phyloP scores from a whole-genome alignment of 1,139 yeast genomes.

The Zygoascus sp. region DNA sequence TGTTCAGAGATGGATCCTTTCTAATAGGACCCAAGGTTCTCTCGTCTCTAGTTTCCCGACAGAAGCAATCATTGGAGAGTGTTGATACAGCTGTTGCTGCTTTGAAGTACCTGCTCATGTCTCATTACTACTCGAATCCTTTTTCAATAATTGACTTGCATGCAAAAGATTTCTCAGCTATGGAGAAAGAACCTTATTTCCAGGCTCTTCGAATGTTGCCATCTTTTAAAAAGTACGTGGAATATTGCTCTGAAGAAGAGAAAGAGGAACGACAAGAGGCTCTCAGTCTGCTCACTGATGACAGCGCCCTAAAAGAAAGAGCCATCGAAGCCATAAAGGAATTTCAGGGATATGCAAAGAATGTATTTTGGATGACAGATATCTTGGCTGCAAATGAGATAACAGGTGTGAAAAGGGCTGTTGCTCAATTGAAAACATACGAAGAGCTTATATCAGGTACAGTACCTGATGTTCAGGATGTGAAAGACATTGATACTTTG shows the following conservation, averaged over 20 bases:
- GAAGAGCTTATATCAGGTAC: conserved; percentile 16
- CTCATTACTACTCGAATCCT: conserved; percentile 68
- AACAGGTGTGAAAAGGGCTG: conserved; percentile 2
- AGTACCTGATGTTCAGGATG: neutral
- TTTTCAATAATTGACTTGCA: conserved; percentile 43
- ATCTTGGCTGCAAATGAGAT: conserved; percentile 14
- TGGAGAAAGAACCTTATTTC: conserved; percentile 32
- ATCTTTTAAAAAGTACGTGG: conserved; percentile 42
- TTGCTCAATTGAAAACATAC: conserved; percentile 15
- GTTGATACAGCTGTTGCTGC: conserved; percentile 51
- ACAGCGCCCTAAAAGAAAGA: neutral
- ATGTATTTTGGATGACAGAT: conserved; percentile 15
- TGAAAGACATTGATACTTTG: neutral
- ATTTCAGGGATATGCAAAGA: conserved; percentile 15
- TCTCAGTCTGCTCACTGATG: conserved; percentile 7
- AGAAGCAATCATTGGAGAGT: conserved; percentile 31
- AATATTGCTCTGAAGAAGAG: conserved; percentile 18
- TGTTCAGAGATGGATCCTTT: conserved; percentile 20
- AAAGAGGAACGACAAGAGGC: conserved; percentile 11
- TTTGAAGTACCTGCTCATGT: conserved; percentile 61
- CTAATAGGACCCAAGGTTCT: conserved; percentile 30
- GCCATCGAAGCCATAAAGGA: conserved; percentile 11
- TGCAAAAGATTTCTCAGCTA: conserved; percentile 36
- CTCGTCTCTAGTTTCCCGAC: conserved; percentile 24
- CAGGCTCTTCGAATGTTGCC: conserved; percentile 44